phyloP scores from a whole-genome alignment of 768 basidiomycete species.

The Multifurca ochricompacta region DNA sequence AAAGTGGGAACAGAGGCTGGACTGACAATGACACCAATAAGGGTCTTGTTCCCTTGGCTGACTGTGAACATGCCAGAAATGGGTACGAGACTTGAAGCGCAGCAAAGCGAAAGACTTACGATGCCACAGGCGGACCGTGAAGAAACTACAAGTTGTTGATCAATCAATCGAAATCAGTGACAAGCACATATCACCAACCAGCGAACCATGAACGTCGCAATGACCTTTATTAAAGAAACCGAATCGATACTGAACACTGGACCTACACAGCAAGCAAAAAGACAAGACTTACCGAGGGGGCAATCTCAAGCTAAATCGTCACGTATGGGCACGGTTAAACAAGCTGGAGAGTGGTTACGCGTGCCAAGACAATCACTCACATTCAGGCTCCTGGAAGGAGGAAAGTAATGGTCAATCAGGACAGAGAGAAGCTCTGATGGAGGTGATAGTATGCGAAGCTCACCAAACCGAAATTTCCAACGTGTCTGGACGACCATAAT shows the following conservation, averaged over 20 bases:
- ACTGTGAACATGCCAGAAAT: background rate
- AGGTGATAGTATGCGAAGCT: no score
- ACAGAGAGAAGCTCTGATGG: no score
- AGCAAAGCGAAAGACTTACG: background rate
- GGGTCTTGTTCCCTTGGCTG: background rate
- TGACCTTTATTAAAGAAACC: background rate
- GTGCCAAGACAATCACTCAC: background rate
- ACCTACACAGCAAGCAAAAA: background rate
- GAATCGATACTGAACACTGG: background rate
- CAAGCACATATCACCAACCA: background rate
- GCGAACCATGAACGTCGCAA: slow-evolving; percentile 6
- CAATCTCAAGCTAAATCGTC: slow-evolving; percentile 3
- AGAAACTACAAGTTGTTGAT: background rate
- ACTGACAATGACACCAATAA: background rate
- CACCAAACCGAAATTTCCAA: background rate
- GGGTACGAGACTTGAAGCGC: background rate
- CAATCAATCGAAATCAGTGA: background rate
- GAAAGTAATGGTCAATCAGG: no score
- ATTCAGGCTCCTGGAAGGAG: slow-evolving; percentile 4
- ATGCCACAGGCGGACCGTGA: slow-evolving; percentile 8
- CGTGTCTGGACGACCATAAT: background rate
- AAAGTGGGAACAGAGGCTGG: background rate
- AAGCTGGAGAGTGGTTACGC: background rate
- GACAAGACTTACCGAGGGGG: background rate
- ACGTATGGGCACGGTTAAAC: background rate